These are phyloP conservation scores for Pseudocercospora macadamiae DNA, from an alignment of 2,329 filamentous ascomycete genomes.

Conservation along the genomic window DNA sequence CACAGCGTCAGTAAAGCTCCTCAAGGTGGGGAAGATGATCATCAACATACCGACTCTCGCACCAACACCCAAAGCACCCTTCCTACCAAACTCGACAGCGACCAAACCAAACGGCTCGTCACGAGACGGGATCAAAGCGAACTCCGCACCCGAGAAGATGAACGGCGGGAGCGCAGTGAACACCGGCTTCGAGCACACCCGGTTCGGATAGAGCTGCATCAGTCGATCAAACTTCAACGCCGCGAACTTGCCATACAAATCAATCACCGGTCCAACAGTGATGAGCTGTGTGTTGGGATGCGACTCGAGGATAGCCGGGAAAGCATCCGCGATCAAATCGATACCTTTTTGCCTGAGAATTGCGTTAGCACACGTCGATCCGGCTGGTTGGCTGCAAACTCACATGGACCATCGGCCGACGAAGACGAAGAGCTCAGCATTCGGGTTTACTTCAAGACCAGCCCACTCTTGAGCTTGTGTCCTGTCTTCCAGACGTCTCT, in stretches of 20 bases:
- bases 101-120: slow-evolving; percentile 72
- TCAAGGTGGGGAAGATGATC: not conserved
- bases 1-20: not conserved
- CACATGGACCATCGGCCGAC: slow-evolving; percentile 68
- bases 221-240: slow-evolving; percentile 66
- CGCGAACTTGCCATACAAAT: slow-evolving; percentile 69
- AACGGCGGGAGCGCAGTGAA: slow-evolving; percentile 69
- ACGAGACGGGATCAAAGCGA: slow-evolving; percentile 68
- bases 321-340: slow-evolving; percentile 69
- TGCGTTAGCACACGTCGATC: not conserved
- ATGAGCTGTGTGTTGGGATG: slow-evolving; percentile 64
- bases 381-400: not conserved
- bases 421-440: slow-evolving; percentile 69
- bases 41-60: slow-evolving; percentile 56
- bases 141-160: slow-evolving; percentile 69
- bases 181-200: slow-evolving; percentile 69
- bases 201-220: slow-evolving; percentile 67
- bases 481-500: slow-evolving; percentile 56
- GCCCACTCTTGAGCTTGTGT: slow-evolving; percentile 70
- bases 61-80: slow-evolving; percentile 68
- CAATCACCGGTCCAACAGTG: slow-evolving; percentile 66
- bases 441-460: slow-evolving; percentile 61
- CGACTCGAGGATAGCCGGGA: slow-evolving; percentile 64
- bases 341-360: slow-evolving; percentile 61
- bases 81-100: slow-evolving; percentile 69